phyloP scores from a whole-genome alignment of 495 filamentous ascomycete genomes.

The Hypoxylon intermedium region DNA sequence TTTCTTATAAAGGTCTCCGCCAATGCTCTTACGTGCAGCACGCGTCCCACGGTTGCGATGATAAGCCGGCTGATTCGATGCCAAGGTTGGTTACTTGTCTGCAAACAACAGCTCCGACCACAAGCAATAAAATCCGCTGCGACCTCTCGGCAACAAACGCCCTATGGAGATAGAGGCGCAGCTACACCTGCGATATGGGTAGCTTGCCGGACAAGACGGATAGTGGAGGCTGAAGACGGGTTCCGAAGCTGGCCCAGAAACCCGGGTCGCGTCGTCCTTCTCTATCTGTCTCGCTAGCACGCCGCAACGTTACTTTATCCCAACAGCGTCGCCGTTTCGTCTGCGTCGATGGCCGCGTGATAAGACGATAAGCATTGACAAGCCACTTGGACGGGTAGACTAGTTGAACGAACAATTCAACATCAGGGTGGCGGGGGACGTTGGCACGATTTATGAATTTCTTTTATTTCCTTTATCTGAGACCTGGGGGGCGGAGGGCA shows the following conservation, averaged over 20 bases:
- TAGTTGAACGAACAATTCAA: neutral
- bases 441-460: conserved; percentile 15
- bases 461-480: conserved; percentile 11
- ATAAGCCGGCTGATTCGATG: conserved; percentile 25
- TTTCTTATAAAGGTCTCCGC: conserved; percentile 21
- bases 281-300: conserved; percentile 23
- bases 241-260: conserved; percentile 13
- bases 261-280: conserved; percentile 19
- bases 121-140: neutral
- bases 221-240: conserved; percentile 24
- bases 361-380: conserved; percentile 33
- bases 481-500: neutral
- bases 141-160: conserved; percentile 13
- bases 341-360: conserved; percentile 12
- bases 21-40: conserved; percentile 1
- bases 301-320: conserved; percentile 39
- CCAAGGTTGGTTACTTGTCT: conserved; percentile 23
- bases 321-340: conserved; percentile 16
- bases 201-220: conserved; percentile 7
- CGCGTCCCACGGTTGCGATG: conserved; percentile 18
- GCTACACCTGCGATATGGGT: conserved; percentile 19
- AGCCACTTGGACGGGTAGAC: conserved; percentile 15
- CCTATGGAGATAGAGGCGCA: conserved; percentile 29
- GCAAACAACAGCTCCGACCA: conserved; percentile 20
- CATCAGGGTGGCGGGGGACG: neutral